A percentile compares a stretch with the other conserved stretches of the same genome.
phyloP scores from a whole-genome alignment of 1,139 yeast genomes.

The Pneumocystis murina region DNA sequence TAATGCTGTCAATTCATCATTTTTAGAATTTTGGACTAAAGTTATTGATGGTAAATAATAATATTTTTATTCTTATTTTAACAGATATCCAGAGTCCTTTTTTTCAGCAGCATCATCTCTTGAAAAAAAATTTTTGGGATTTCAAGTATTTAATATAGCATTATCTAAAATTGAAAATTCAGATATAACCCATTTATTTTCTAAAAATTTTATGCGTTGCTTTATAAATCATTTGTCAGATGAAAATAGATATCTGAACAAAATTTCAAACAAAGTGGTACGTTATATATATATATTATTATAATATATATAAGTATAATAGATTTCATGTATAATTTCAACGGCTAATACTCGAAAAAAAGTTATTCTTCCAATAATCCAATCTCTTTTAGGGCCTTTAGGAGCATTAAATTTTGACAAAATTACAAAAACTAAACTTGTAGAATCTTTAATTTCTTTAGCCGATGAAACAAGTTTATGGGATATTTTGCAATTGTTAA shows the following conservation, averaged over 20 bases:
- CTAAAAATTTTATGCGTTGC: conserved; percentile 59
- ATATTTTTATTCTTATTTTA: neutral
- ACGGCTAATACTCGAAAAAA: conserved; percentile 27
- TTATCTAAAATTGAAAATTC: conserved; percentile 26
- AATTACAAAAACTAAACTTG: conserved; percentile 57
- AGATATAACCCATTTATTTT: conserved; percentile 35
- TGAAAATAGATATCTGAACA: conserved; percentile 48
- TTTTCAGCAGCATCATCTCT: conserved; percentile 65
- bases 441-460: conserved; percentile 31
- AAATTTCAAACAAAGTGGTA: conserved; percentile 35
- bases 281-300: neutral
- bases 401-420: conserved; percentile 67
- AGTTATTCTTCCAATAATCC: conserved; percentile 36
- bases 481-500: conserved; percentile 24
- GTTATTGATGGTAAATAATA: conserved; percentile 38
- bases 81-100: conserved; percentile 35
- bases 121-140: conserved; percentile 80
- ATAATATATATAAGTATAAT: conserved; percentile 15
- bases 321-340: conserved; percentile 32
- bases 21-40: conserved; percentile 66
- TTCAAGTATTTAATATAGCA: conserved; percentile 49
- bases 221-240: conserved; percentile 66
- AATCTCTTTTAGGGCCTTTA: conserved; percentile 34
- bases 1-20: conserved; percentile 22
- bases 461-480: conserved; percentile 23